A percentile compares a stretch with the other conserved stretches of the same genome.
phyloP scores from a whole-genome alignment of 768 basidiomycete genomes.

The Coprinopsis cinerea region DNA sequence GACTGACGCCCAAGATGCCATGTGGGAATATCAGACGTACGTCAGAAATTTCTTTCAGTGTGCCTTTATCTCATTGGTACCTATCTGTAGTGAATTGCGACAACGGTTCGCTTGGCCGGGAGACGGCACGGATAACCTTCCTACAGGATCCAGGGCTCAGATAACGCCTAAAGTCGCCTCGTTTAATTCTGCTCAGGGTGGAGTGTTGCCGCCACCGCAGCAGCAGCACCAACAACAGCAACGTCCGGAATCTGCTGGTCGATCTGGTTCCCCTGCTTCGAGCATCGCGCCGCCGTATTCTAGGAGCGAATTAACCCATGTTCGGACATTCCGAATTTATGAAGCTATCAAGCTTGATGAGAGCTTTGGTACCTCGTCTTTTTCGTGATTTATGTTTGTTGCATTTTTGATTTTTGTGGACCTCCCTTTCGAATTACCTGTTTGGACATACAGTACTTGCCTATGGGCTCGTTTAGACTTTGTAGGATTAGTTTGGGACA shows the following conservation, averaged over 20 bases:
- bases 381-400: no score
- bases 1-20: constrained; percentile 23
- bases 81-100: constrained; percentile 19
- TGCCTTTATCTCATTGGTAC: background rate
- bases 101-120: constrained; percentile 20
- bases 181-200: background rate
- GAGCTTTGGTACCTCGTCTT: no score
- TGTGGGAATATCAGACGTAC: constrained; percentile 27
- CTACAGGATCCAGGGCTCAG: constrained; percentile 2
- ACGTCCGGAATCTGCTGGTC: no score
- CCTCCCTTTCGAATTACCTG: no score
- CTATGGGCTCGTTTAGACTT: no score
- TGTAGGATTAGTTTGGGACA: no score
- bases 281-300: constrained; percentile 19
- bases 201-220: background rate
- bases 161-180: constrained; percentile 8
- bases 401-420: no score
- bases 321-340: constrained; percentile 49
- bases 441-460: no score
- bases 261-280: constrained; percentile 1
- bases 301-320: constrained; percentile 39
- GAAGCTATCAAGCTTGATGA: constrained; percentile 41
- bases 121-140: constrained; percentile 8
- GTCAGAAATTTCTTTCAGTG: constrained; percentile 5
- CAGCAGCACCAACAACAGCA: no score